Evolutionary conservation across 139 green algal genomes (phyloP).

Genomic region (Chlamydomonas schloesseri): DNA sequence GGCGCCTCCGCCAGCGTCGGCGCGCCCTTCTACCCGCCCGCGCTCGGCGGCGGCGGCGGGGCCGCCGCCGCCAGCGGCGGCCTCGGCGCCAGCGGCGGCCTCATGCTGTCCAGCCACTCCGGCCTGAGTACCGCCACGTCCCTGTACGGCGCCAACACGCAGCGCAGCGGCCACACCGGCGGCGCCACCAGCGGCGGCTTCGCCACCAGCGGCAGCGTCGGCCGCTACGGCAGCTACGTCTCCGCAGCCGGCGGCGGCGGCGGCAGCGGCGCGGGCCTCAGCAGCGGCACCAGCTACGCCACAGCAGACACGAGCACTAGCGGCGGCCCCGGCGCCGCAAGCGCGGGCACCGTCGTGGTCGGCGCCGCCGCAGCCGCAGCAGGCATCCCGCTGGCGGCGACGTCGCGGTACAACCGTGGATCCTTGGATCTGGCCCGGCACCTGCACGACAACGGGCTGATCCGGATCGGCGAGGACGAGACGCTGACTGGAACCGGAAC

Average conservation of each 20-base stretch:
- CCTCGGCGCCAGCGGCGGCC: too few species aligned
- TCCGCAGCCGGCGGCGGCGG: neutral
- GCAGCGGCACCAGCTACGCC: neutral
- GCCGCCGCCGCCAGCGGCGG: too few species aligned
- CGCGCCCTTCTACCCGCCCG: too few species aligned
- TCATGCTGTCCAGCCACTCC: too few species aligned
- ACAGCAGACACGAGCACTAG: neutral
- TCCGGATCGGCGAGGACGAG: conserved; percentile 34
- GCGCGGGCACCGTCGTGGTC: neutral
- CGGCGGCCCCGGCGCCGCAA: neutral
- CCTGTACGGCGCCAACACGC: too few species aligned
- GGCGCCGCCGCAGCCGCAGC: too few species aligned
- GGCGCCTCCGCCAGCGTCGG: too few species aligned
- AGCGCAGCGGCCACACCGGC: neutral
- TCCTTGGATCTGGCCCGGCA: conserved; percentile 21
- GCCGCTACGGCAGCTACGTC: neutral
- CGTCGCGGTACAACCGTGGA: neutral
- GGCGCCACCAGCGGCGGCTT: neutral
- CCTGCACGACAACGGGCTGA: conserved; percentile 39
- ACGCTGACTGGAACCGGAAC: neutral
- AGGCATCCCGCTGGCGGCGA: neutral
- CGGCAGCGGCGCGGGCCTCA: neutral
- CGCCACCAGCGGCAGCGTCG: neutral
- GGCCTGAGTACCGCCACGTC: too few species aligned
- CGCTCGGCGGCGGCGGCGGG: too few species aligned